Evolutionary conservation across 2,329 filamentous ascomycete genomes (phyloP), one percentile per base, ranked within the genome.

Genomic region (Coniella vitis): DNA sequence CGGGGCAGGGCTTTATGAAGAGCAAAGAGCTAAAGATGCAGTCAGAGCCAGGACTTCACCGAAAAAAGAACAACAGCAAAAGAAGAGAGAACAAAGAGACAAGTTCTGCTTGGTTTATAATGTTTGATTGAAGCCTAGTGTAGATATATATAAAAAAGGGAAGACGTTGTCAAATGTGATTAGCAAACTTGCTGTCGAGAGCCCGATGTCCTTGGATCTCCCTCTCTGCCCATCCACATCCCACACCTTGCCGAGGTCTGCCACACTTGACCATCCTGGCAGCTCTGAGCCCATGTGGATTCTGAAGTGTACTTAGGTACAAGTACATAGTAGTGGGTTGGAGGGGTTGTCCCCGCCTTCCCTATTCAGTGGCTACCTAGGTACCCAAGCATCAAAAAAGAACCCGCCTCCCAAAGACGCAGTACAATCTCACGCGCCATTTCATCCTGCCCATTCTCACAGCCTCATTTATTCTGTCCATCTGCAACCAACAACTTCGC

Each of bases 401-500:
- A 43, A 21, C 7, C 17, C 32, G 39, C 45, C 41, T 45, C 36
- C 48, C 37, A n/a, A 39, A 13, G n/a, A n/a, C 17, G 21, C 17
- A 22, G n/a, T 14, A 39, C 37, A 19, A 39, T 31, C 14, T 14
- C 10, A 32, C 16, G 32, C 40, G 40, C 40, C 40, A 31, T 42
- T 49, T 35, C 29, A 25, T 32, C 22, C 16, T 22, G 21, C 13
- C 20, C 40, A 37, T 35, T 29, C 16, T 21, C 49, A n/a, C 22
- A 44, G 49, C 38, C 45, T 51, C 40, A 36, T 25, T 40, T 40
- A 16, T 31, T 29, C 32, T 21, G 35, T 55, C 59, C 49, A 22
- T 7, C 19, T 32, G n/a, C 17, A n/a, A 19, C 34, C 31, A 42
- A 19, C 45, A 16, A 16, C 20, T 35, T 22, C 9, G 29, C 42